Evolutionary conservation across 163 green algal genomes (phyloP), one percentile per base, ranked within the genome.

Genomic region (Scenedesmus sp.): DNA sequence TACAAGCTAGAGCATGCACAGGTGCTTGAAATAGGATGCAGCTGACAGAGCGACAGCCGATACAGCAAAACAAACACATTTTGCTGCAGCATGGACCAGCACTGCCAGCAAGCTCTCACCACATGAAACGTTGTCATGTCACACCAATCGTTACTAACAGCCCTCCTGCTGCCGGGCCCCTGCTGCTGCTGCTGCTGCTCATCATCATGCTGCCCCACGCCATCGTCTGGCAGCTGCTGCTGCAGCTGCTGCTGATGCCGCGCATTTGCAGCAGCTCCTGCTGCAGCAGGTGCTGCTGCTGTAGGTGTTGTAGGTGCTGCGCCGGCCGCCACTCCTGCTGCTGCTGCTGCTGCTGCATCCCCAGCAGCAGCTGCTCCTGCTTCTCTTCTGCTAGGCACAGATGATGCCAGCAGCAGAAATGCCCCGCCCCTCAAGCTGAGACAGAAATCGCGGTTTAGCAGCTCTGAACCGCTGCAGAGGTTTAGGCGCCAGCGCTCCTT

Each of bases 71-170:
- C 9, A 70, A 20, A 70, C 18, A 81, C 18, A 81, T 4, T 34
- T 84, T 60, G 46, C 54, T 86, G 81, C 52, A 13, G 8, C 52
- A 62, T 59, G 52, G 15, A 67, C 15, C 5, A 82, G 1, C 73
- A 82, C 1, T 64, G 81, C 16, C 55, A 56, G 6, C 6, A 15
- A 56, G 10, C 74, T 4, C 74, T 55, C 52, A 90, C 85, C 85
- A 90, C 85, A 83, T 90, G 52, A 12, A 90, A 90, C 5, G 85
- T 84, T 2, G 85, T 90, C 85, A 83, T 66, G 16, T 90, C 85
- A 66, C 85, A 90, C 64, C 64, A 83, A 20, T 90, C 85, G 55
- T 12, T 77, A 23, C 85, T 90, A 23, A 73, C 34, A 1, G 16
- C 18, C 79, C 79, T 5, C 54, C 52, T 34, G 79, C 10, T 64